Evolutionary conservation across 2,329 filamentous ascomycete genomes (phyloP), one percentile per base, ranked within the genome.

Genomic region (Beauveria varroae): DNA sequence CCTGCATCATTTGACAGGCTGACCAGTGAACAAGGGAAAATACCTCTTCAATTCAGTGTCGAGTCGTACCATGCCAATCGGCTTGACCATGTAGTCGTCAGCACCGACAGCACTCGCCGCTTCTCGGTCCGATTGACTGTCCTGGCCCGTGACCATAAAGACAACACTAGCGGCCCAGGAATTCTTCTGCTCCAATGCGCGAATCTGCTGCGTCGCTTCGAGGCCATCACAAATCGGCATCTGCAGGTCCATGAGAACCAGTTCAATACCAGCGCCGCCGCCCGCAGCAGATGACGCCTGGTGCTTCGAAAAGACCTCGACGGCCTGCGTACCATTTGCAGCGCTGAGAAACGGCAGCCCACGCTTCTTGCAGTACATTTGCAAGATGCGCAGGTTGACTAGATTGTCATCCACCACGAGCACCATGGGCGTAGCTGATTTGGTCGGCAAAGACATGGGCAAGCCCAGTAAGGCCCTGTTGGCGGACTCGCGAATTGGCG

Each of bases 351-450:
- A 78, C 18, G 75, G 71, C 26, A 79, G 71, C 0, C 73, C 71
- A 12, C 77, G 70, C 47, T 76, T 75, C 59, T 76, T 74, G 55
- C 79, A 76, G 64, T 79, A 80, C 66, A 79, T 77, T 20, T 75
- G 70, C 30, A 81, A 65, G 28, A 81, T 78, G 22, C 78, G 77
- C 0, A 80, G 72, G 24, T 81, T 81, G 60, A 81, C 76, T 3
- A 74, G 60, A 51, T 81, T 81, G 63, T 80, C 79, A 63, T 81
- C 79, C 0, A 80, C 78, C 1, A 81, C 67, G 0, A 81, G 70
- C 0, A 68, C 68, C 18, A 61, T 60, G 3, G 71, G 71, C 0
- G 60, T 65, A 5, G 63, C n/a, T 7, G 60, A 22, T 5, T 12
- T 28, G 16, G 52, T 41, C 0, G 34, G 51, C 14, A 54, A 3